phyloP scores from a whole-genome alignment of 2,329 filamentous ascomycete species.

The Fusarium compactum region DNA sequence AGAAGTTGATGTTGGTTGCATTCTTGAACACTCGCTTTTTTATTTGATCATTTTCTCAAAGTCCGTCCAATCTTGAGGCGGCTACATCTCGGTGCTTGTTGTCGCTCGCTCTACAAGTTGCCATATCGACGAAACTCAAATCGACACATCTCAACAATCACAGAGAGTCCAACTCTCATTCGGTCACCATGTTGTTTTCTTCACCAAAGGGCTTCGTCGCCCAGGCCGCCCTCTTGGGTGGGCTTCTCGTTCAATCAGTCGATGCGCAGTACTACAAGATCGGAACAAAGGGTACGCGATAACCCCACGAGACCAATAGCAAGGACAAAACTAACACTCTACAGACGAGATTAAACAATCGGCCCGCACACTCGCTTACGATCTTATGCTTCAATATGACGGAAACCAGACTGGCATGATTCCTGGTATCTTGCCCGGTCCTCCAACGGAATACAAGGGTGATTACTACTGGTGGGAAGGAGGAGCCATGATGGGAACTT shows the following conservation, averaged over 20 bases:
- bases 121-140: neutral
- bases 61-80: neutral
- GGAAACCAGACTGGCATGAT: constrained; percentile 64
- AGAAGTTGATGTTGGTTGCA: constrained; percentile 2
- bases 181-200: constrained; percentile 9
- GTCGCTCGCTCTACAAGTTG: constrained; percentile 34
- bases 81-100: constrained; percentile 15
- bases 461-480: constrained; percentile 83
- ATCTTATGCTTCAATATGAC: constrained; percentile 64
- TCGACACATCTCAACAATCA: neutral
- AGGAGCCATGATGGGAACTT: constrained; percentile 74
- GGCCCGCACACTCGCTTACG: constrained; percentile 62
- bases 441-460: constrained; percentile 59
- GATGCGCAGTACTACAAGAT: constrained; percentile 49
- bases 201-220: constrained; percentile 19
- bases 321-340: neutral
- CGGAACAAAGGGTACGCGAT: constrained; percentile 47
- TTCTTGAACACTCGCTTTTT: constrained; percentile 8
- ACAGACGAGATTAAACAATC: constrained; percentile 61
- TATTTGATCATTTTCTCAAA: neutral
- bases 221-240: constrained; percentile 29
- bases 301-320: neutral
- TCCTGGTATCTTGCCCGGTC: constrained; percentile 69
- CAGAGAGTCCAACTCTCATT: neutral
- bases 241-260: constrained; percentile 31